Base-by-base conservation (phyloP, 2,329 filamentous ascomycete species). In the Cercospora zeae-maydis region DNA sequence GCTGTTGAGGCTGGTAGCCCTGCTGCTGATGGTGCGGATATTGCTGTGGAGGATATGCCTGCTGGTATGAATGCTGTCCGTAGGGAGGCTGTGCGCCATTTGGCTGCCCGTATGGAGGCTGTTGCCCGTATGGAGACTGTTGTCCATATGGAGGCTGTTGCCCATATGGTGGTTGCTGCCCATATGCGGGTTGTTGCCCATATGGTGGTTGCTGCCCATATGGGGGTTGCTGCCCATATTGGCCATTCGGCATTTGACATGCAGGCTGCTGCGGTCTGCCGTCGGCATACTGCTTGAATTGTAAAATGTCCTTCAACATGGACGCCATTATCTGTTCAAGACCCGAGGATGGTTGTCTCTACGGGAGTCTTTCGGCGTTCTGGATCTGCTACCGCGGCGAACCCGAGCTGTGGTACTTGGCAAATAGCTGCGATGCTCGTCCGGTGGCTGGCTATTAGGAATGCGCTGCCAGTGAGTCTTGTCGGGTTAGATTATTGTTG, bases 301-400 rank as follows among this genome's bases (percentile, higher is more conserved):
- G 53, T 13, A 56, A 34, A n/a, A 56, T 56, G 21, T 56, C 53
- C 14, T 56, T 56, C 34, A 56, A 56, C 53, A 56, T 56, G 9
- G 53, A 39, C 33, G 53, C 34, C 53, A 56, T 56, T n/a, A 4
- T 54, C 5, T 19, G 13, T 54, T 19, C n/a, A n/a, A 47, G 31
- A 34, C 31, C 2, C 11, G 31, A 34, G 11, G 10, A n/a, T 9
- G n/a, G 16, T 19, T 21, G 16, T 10, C 9, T 21, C 37, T 42
- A 21, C 42, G 42, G 27, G n/a, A n/a, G 42, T 21, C 42, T 19
- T 49, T 49, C 42, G 24, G 42, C 7, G 21, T 27, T n/a, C 5
- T 24, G 6, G 13, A 34, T 8, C 2, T 27, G 42, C 42, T n/a
- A 4, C 42, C 21, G 6, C 42, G 3, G 4, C 27, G 42, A 49